Percentiles rank a stretch among this genome's conserved stretches.
phyloP scores from a whole-genome alignment of 2,329 filamentous ascomycete species.

The Botrytis porri region DNA sequence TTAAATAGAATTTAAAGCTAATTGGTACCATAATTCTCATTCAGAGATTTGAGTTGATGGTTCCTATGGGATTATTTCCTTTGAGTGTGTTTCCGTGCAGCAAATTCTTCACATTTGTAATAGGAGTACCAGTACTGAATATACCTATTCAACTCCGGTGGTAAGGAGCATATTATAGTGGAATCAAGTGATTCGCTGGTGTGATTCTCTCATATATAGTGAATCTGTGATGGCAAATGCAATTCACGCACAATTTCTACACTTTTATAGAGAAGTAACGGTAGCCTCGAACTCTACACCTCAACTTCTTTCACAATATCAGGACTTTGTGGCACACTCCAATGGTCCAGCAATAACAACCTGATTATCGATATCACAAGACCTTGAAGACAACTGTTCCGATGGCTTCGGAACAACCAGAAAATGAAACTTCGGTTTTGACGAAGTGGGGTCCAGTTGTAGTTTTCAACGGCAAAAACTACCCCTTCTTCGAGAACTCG shows the following conservation, averaged over 20 bases:
- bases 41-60: neutral
- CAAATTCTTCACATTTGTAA: neutral
- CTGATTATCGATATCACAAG: neutral
- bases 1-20: accelerated
- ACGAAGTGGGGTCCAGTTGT: neutral
- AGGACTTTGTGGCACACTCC: neutral
- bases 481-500: neutral
- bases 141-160: no score
- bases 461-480: neutral
- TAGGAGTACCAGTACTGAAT: neutral
- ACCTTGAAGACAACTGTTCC: neutral
- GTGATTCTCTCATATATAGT: neutral
- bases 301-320: neutral
- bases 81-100: neutral
- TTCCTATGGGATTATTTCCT: neutral
- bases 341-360: neutral
- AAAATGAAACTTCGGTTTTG: neutral
- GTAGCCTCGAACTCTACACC: neutral
- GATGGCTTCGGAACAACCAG: neutral
- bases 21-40: neutral
- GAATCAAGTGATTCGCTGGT: neutral
- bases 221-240: neutral
- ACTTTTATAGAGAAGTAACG: neutral
- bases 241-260: neutral
- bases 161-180: neutral